phyloP scores from a whole-genome alignment of 2,329 filamentous ascomycete species.

The Dothideomycetidae sp. region DNA sequence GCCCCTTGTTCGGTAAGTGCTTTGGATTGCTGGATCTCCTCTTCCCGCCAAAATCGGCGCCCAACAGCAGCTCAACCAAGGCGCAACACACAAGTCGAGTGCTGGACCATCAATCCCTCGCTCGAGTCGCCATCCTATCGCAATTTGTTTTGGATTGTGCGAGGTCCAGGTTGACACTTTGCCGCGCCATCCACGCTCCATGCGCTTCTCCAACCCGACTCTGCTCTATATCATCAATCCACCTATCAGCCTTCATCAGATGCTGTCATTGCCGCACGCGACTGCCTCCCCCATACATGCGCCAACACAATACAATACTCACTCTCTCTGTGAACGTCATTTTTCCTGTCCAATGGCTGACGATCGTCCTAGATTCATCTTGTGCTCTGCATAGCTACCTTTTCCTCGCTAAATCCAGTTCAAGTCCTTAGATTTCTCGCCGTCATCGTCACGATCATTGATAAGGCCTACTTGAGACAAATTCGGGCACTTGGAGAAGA shows the following conservation, averaged over 20 bases:
- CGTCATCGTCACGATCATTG: background rate
- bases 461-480: background rate
- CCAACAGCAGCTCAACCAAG: background rate
- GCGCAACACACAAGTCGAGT: slow-evolving; percentile 1
- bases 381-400: background rate
- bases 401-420: background rate
- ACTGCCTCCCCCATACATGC: too few species aligned
- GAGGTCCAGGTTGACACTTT: too few species aligned
- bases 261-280: too few species aligned
- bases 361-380: background rate
- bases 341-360: background rate
- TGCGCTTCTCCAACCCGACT: too few species aligned
- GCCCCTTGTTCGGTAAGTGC: background rate
- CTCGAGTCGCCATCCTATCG: background rate
- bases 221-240: too few species aligned
- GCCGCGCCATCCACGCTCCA: too few species aligned
- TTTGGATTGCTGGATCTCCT: too few species aligned
- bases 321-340: too few species aligned
- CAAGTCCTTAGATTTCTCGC: background rate
- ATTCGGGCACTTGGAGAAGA: slow-evolving; percentile 5
- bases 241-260: too few species aligned
- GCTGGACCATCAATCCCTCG: background rate
- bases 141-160: background rate
- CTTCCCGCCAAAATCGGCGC: too few species aligned
- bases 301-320: too few species aligned